Conservation (phyloP, 257 asterid species). For the Capsicum baccatum region DNA sequence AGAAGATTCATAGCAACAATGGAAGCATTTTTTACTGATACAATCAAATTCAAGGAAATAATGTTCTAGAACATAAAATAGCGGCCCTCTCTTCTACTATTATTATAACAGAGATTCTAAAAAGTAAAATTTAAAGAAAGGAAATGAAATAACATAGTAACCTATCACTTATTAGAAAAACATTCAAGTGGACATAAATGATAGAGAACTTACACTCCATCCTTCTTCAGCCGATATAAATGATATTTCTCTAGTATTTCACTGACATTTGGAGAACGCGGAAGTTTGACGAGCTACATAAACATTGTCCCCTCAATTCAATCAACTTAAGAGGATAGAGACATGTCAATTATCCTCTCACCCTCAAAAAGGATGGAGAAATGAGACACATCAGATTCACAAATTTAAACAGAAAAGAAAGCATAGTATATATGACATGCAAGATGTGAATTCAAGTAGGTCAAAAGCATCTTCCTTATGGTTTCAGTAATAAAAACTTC, state of each 20-base stretch:
- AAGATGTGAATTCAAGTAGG: slow-evolving; percentile 10
- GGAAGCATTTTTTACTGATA: slow-evolving; percentile 3
- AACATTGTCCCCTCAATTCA: slow-evolving; percentile 26
- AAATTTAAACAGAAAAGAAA: slow-evolving; percentile 18
- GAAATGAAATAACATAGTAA: neutral
- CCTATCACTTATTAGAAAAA: neutral
- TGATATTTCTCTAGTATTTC: slow-evolving; percentile 65
- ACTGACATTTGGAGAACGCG: slow-evolving; percentile 65
- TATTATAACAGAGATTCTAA: neutral
- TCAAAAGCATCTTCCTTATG: neutral
- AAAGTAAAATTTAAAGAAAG: neutral
- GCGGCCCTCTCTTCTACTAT: neutral
- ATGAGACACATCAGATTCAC: neutral
- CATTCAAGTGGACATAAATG: neutral
- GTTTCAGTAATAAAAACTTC: neutral
- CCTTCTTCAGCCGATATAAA: slow-evolving; percentile 60
- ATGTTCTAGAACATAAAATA: slow-evolving; percentile 20
- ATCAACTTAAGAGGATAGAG: neutral
- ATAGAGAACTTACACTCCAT: slow-evolving; percentile 52
- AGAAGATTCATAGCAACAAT: neutral
- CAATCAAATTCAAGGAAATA: neutral
- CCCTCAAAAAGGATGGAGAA: neutral
- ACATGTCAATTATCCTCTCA: neutral
- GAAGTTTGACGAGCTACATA: slow-evolving; percentile 79
- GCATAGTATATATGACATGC: neutral